Conservation (phyloP, 2,329 filamentous ascomycete genomes). For the Ophiosphaerella korrae region DNA sequence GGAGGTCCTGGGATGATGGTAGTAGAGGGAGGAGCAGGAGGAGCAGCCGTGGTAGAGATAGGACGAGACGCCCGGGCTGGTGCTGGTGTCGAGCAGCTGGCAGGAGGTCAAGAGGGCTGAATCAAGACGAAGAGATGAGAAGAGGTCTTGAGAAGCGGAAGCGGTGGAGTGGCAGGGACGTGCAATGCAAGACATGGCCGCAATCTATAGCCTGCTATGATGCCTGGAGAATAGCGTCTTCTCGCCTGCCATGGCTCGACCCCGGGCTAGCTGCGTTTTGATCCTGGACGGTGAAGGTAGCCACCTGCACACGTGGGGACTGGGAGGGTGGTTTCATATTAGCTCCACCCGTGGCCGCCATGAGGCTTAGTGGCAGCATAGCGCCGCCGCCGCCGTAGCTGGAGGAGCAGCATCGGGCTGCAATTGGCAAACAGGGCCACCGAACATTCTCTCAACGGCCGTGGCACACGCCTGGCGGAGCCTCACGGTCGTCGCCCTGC, state of each 20-base stretch:
- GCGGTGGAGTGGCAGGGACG: slow-evolving; percentile 22
- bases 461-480: slow-evolving; percentile 21
- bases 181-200: slow-evolving; percentile 35
- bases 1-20: slow-evolving; percentile 30
- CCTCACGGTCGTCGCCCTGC: slow-evolving; percentile 15
- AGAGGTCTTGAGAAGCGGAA: slow-evolving; percentile 13
- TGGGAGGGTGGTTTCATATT: slow-evolving; percentile 48
- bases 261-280: slow-evolving; percentile 33
- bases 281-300: slow-evolving; percentile 38
- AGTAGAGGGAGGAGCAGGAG: slow-evolving; percentile 17
- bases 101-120: neutral
- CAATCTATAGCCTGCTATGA: slow-evolving; percentile 45
- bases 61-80: too few species aligned
- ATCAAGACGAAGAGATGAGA: slow-evolving; percentile 19
- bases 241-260: slow-evolving; percentile 27
- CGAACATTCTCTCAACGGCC: slow-evolving; percentile 19
- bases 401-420: neutral
- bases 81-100: neutral
- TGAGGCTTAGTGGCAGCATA: slow-evolving; percentile 25
- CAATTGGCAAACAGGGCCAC: slow-evolving; percentile 9
- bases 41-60: neutral
- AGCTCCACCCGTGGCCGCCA: slow-evolving; percentile 25
- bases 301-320: slow-evolving; percentile 44
- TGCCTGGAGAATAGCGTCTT: slow-evolving; percentile 38
- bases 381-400: slow-evolving; percentile 20